phyloP scores from a whole-genome alignment of 352 stramenopile genomes.

The Peronosclerospora sorghi region DNA sequence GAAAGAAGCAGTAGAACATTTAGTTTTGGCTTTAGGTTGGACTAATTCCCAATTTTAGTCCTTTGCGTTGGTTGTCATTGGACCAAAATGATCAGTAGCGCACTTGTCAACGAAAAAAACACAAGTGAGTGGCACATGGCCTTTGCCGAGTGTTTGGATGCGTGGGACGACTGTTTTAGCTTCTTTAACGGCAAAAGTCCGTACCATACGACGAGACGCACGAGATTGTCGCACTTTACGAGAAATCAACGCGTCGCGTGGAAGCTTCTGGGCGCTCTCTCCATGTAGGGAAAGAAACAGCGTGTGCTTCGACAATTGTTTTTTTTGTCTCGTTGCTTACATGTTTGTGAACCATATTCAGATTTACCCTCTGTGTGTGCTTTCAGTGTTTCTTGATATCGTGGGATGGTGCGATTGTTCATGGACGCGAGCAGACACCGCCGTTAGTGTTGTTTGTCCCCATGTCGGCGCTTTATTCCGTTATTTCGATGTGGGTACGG shows the following conservation, averaged over 20 bases:
- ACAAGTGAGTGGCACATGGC: too few species aligned
- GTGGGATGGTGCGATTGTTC: conserved; percentile 32
- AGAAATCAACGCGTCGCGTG: conserved; percentile 44
- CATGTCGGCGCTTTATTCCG: conserved; percentile 33
- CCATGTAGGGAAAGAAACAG: conserved; percentile 24
- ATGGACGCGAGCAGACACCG: conserved; percentile 42
- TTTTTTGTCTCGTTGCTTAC: neutral
- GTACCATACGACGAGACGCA: conserved; percentile 38
- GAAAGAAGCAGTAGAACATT: conserved; percentile 22
- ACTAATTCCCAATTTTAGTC: conserved; percentile 9
- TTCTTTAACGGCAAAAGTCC: conserved; percentile 59
- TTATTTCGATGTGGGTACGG: conserved; percentile 44
- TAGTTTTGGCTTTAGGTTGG: conserved; percentile 42
- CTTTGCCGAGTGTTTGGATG: conserved; percentile 26
- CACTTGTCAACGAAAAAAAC: too few species aligned
- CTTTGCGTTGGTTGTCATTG: neutral
- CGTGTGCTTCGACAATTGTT: neutral
- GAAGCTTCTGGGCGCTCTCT: conserved; percentile 43
- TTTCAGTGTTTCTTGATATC: conserved; percentile 34
- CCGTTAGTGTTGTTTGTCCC: conserved; percentile 34
- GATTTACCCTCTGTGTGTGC: conserved; percentile 43
- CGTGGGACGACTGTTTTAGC: conserved; percentile 46
- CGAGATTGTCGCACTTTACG: conserved; percentile 31
- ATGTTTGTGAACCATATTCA: conserved; percentile 10
- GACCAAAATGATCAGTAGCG: neutral